Evolutionary conservation across 2,329 filamentous ascomycete genomes (phyloP).

Genomic region (Blumeria hordei): DNA sequence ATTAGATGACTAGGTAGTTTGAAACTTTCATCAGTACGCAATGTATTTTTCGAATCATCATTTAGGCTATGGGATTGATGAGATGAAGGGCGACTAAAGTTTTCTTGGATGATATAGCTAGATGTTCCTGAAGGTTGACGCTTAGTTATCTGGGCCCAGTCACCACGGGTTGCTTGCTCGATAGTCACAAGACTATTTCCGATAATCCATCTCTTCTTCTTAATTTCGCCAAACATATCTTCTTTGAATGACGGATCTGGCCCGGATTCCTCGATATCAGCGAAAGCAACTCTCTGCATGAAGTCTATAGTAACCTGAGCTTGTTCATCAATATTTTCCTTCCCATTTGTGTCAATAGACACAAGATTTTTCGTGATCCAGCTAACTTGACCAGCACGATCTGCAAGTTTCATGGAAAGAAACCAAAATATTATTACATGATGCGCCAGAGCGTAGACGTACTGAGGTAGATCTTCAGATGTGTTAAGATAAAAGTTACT

Average conservation of each 20-base stretch:
- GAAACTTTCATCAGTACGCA: conserved; percentile 28
- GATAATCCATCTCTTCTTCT: conserved; percentile 45
- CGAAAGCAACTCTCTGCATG: conserved; percentile 72
- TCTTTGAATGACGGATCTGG: conserved; percentile 40
- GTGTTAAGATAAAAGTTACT: conserved; percentile 17
- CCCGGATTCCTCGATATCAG: conserved; percentile 57
- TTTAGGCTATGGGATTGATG: conserved; percentile 27
- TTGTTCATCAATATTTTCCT: conserved; percentile 65
- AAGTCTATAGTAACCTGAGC: conserved; percentile 85
- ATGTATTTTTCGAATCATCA: conserved; percentile 24
- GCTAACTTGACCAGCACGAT: conserved; percentile 60
- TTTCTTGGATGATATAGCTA: conserved; percentile 26
- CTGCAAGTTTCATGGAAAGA: conserved; percentile 60
- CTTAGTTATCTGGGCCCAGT: conserved; percentile 47
- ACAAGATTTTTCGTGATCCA: conserved; percentile 75
- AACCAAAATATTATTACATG: conserved; percentile 98
- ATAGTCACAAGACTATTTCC: conserved; percentile 53
- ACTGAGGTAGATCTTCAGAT: conserved; percentile 65
- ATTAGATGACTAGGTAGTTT: conserved; percentile 53
- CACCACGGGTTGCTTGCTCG: conserved; percentile 40
- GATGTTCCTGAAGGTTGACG: conserved; percentile 46
- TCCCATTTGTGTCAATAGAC: conserved; percentile 53
- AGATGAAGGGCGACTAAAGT: conserved; percentile 30
- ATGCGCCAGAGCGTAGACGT: conserved; percentile 81
- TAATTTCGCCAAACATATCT: conserved; percentile 38